Conservation (phyloP, 768 basidiomycete genomes). For the Termitomyces titanicus region DNA sequence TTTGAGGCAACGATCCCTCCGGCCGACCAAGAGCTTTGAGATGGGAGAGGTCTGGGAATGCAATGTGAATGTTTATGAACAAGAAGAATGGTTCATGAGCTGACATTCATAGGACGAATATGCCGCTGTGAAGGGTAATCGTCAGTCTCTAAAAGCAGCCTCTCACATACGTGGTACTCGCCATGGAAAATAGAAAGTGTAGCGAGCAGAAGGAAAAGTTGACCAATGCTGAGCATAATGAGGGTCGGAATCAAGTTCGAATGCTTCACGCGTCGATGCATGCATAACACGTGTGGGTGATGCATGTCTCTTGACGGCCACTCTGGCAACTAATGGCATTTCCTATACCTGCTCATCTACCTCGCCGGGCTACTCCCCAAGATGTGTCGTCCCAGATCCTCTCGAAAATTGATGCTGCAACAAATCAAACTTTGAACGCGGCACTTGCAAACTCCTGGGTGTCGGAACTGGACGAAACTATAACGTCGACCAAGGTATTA, state of each 20-base stretch:
- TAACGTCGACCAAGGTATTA: slow-evolving; percentile 66
- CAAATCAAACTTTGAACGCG: slow-evolving; percentile 54
- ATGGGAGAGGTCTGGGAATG: slow-evolving; percentile 60
- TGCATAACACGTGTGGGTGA: slow-evolving; percentile 17
- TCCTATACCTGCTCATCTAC: slow-evolving; percentile 67
- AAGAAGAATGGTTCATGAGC: slow-evolving; percentile 20
- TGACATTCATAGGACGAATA: slow-evolving; percentile 80
- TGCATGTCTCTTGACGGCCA: slow-evolving; percentile 11
- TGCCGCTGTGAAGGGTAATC: slow-evolving; percentile 46
- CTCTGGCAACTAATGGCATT: slow-evolving; percentile 56
- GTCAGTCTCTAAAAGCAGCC: slow-evolving; percentile 6
- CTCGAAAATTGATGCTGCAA: slow-evolving; percentile 62
- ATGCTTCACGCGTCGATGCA: slow-evolving; percentile 10
- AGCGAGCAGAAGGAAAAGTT: slow-evolving; percentile 42
- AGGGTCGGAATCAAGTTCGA: slow-evolving; percentile 5
- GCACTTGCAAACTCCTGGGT: slow-evolving; percentile 67
- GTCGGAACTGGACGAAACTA: slow-evolving; percentile 66
- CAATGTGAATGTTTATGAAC: background rate
- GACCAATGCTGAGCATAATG: slow-evolving; percentile 47
- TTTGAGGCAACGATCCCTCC: slow-evolving; percentile 60
- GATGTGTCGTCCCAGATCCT: slow-evolving; percentile 74
- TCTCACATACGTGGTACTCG: slow-evolving; percentile 25
- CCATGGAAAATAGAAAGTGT: slow-evolving; percentile 52
- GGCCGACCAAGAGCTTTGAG: slow-evolving; percentile 73
- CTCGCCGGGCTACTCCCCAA: slow-evolving; percentile 53